A percentile compares a stretch with the other conserved stretches of the same genome.
Conservation (phyloP, 2,329 filamentous ascomycete species). For the Paecilomyces sp. region DNA sequence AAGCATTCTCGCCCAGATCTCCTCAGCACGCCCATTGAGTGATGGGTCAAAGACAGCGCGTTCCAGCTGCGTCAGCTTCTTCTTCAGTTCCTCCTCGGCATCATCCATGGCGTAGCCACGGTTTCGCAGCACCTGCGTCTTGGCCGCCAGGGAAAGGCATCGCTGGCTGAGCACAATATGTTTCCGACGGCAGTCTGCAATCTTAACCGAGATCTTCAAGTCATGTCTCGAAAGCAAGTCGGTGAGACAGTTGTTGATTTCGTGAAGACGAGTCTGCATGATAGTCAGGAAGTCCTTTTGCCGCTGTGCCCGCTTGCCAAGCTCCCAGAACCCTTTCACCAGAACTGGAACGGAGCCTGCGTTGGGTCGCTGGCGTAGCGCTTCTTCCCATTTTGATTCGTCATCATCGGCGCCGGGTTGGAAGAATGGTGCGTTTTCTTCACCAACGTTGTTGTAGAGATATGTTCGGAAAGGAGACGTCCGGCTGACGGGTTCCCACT, state of each 20-base stretch:
- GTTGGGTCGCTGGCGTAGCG: constrained; percentile 52
- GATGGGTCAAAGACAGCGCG: constrained; percentile 54
- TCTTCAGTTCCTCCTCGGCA: constrained; percentile 56
- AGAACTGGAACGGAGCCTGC: constrained; percentile 54
- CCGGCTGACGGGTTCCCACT: constrained; percentile 51
- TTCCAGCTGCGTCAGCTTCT: constrained; percentile 53
- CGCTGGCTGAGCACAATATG: constrained; percentile 55
- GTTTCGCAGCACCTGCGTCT: constrained; percentile 57
- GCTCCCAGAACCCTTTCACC: constrained; percentile 52
- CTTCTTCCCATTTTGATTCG: constrained; percentile 58
- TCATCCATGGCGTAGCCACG: constrained; percentile 59
- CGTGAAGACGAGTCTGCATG: constrained; percentile 53
- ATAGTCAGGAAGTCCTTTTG: constrained; percentile 52
- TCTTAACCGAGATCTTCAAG: constrained; percentile 51
- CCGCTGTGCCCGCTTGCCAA: constrained; percentile 51
- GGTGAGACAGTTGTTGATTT: constrained; percentile 58
- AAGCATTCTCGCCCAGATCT: constrained; percentile 62
- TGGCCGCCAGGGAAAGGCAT: constrained; percentile 54
- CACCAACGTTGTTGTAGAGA: constrained; percentile 56
- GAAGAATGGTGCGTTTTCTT: constrained; percentile 55
- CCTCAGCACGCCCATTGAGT: constrained; percentile 53
- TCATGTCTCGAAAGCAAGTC: constrained; percentile 55
- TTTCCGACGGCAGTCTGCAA: constrained; percentile 52
- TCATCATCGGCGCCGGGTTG: constrained; percentile 52
- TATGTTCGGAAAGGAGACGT: constrained; percentile 53